Conservation (phyloP, 352 stramenopile genomes). For the Blastocystis hominis region DNA sequence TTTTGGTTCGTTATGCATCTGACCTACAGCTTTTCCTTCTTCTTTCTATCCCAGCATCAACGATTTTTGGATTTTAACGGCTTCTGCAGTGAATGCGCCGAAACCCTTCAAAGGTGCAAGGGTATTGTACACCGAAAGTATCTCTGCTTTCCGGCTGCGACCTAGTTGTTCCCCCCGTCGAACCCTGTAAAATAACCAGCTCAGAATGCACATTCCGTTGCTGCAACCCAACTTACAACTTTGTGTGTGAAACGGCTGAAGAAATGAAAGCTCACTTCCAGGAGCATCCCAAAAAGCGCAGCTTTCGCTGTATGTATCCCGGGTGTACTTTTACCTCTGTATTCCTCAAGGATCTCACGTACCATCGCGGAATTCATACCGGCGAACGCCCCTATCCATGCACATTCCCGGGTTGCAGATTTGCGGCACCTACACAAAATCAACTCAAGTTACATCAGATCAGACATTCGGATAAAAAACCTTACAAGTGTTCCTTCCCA, state of each 20-base stretch:
- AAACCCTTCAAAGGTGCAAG: constrained; percentile 23
- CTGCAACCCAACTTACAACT: not conserved
- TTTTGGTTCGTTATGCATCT: not conserved
- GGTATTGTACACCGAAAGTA: not conserved
- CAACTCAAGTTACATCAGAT: constrained; percentile 23
- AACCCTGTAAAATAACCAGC: not conserved
- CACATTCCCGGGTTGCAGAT: not conserved
- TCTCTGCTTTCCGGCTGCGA: not conserved
- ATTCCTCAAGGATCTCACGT: not conserved
- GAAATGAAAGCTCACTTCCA: constrained; percentile 20
- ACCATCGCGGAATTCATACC: constrained; percentile 4
- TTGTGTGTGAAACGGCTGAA: not conserved
- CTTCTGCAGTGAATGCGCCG: not conserved
- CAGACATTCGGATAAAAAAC: constrained; percentile 31
- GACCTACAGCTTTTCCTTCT: not conserved
- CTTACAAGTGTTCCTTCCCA: constrained; percentile 25
- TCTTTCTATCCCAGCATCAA: not conserved
- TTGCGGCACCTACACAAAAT: constrained; percentile 20
- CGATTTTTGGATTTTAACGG: not conserved
- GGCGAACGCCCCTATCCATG: constrained; percentile 14
- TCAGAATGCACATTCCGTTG: not conserved
- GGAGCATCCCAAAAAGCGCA: not conserved
- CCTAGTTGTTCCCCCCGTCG: not conserved
- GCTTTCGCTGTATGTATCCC: constrained; percentile 14
- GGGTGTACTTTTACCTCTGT: constrained; percentile 7